Conservation (phyloP, 208 protist genomes). For the Vickermania ingenoplastis region DNA sequence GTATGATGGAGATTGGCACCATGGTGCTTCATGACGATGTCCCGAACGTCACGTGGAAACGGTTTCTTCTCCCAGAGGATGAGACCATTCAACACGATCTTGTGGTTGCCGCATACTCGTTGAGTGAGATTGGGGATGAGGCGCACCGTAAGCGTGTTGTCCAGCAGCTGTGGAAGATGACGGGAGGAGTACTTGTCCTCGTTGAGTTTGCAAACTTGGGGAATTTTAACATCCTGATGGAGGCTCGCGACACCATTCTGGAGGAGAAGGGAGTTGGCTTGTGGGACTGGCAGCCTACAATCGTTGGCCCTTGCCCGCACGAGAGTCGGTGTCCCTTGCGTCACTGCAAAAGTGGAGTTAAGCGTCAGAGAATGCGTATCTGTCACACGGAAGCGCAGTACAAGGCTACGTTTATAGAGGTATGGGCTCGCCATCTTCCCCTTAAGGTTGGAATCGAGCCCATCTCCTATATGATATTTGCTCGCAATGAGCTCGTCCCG, state of each 20-base stretch:
- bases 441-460: constrained; percentile 79
- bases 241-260: constrained; percentile 74
- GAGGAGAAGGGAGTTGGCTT: constrained; percentile 78
- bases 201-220: constrained; percentile 77
- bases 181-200: constrained; percentile 67
- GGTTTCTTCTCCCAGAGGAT: constrained; percentile 77
- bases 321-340: constrained; percentile 71
- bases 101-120: constrained; percentile 74
- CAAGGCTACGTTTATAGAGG: constrained; percentile 76
- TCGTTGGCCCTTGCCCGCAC: constrained; percentile 80
- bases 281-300: constrained; percentile 87
- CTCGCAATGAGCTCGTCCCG: constrained; percentile 78
- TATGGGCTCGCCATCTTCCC: constrained; percentile 71
- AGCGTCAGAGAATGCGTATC: constrained; percentile 80
- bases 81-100: constrained; percentile 75
- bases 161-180: constrained; percentile 87
- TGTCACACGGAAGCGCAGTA: constrained; percentile 80
- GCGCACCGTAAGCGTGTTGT: constrained; percentile 48
- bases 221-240: constrained; percentile 86
- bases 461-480: constrained; percentile 77
- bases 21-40: constrained; percentile 85
- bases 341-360: constrained; percentile 76
- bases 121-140: constrained; percentile 68
- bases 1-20: constrained; percentile 87
- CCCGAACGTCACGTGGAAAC: constrained; percentile 80